Base-by-base conservation (phyloP, 2,329 filamentous ascomycete genomes). In the Sclerotinia sclerotiorum region DNA sequence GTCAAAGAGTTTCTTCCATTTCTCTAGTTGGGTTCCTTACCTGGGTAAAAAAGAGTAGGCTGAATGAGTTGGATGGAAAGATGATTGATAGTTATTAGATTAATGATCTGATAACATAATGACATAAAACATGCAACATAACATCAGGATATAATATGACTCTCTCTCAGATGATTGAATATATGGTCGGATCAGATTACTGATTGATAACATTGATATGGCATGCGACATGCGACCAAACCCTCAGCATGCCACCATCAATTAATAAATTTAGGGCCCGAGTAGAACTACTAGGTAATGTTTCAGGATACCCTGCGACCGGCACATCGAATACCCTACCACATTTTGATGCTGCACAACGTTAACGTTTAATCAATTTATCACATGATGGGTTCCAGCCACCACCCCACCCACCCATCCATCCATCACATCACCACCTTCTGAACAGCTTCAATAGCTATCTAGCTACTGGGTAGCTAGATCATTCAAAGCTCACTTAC, bases 401-500 rank as follows among this genome's bases (percentile, higher is more conserved):
- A 39, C 39, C 44, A 62, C 58, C 46, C 44, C 52, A 10, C 46
- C 44, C 52, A 10, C 29, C 29, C 10, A 42, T 6, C 35, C n/a
- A 24, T 42, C n/a, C 42, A 49, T 32, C 19, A 49, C 24, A 49
- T 32, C 19, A 49, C 44, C 15, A 27, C 58, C 29, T 24, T 69
- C 32, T 46, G 62, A 66, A 69, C 55, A 66, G 54, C 54, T 54
- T 69, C 62, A 66, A 24, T 10, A 19, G 15, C 32, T 13, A 19
- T 13, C 24, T 19, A 32, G 27, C 27, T 57, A 54, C 57, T 39
- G 24, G 39, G n/a, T 48, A n/a, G 42, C 52, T 29, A 27, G 11
- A 21, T 49, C 32, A 4, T 55, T 74, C 73, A 71, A 63, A 27
- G 24, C 60, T 65, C 39, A 49, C 51, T 32, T 65, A 55, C 51